Evolutionary conservation across 306 rosid species (phyloP), one percentile per base, ranked within the genome.

Genomic region (Parietaria judaica): DNA sequence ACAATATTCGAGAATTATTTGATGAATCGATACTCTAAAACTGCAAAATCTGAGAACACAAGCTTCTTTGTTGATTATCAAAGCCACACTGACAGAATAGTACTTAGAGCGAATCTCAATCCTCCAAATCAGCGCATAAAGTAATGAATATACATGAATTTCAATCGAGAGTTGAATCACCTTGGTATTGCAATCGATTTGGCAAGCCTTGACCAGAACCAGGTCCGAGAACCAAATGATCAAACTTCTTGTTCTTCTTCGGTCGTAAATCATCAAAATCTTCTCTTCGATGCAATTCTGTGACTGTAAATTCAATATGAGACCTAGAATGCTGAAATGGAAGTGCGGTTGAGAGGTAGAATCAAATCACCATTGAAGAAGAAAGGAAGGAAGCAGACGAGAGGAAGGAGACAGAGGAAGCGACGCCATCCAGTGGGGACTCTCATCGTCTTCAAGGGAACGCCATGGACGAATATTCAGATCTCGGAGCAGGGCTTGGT

Each of bases 141-240:
- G n/a, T n/a, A n/a, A n/a, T n/a, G n/a, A n/a, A n/a, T n/a, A n/a
- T n/a, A n/a, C n/a, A n/a, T n/a, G n/a, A n/a, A n/a, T n/a, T n/a
- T n/a, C n/a, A n/a, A n/a, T n/a, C n/a, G n/a, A n/a, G n/a, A n/a
- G n/a, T n/a, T 4, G 8, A 12, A 35, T 14, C 64, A 86, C 94
- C 90, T 77, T 81, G 78, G 84, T 94, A 88, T 62, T 92, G 95
- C 73, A 92, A 78, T 16, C 96, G 99, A 67, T 77, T 83, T 47
- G 88, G 46, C 65, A 79, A 63, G 85, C 99, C 96, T 79, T 84
- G 90, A 36, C 99, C 99, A 63, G 95, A 85, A 72, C 90, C 88
- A 64, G 90, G 92, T 48, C 99, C 99, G 56, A 92, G 81, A 74
- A 86, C 78, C 56, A 88, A 75, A 79, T 86, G 94, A 75, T 87